Percentiles rank a stretch among this genome's conserved stretches.
Conservation (phyloP, 1,284 basidiomycete species). For the Thelephora terrestris region DNA sequence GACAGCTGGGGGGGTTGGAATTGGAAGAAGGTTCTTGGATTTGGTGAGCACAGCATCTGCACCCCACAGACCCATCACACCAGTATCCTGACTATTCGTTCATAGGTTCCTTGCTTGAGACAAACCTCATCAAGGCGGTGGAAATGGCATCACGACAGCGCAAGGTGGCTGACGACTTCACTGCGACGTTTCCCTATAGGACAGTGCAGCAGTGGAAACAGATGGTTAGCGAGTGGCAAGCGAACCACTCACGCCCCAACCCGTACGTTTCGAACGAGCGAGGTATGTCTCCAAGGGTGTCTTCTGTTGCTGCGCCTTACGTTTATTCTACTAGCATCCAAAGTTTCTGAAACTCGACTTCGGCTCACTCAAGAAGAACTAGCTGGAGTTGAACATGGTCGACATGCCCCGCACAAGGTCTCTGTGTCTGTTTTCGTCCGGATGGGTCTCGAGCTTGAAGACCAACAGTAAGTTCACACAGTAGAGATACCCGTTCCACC, state of each 20-base stretch:
- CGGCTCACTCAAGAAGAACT: slow-evolving; percentile 11
- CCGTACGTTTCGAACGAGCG: slow-evolving; percentile 7
- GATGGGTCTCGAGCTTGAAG: slow-evolving; percentile 11
- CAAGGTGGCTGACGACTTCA: slow-evolving; percentile 3
- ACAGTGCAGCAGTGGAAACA: slow-evolving; percentile 6
- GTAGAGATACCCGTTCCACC: not conserved
- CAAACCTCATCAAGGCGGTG: not conserved
- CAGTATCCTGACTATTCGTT: slow-evolving; percentile 1
- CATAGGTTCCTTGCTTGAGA: not conserved
- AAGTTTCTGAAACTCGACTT: slow-evolving; percentile 7
- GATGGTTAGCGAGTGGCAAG: slow-evolving; percentile 9
- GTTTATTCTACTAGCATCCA: slow-evolving; percentile 6
- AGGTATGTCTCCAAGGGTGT: no score
- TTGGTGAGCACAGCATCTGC: slow-evolving; percentile 5
- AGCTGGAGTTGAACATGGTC: not conserved
- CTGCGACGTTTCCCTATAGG: slow-evolving; percentile 2
- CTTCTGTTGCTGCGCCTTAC: no score
- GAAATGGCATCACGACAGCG: not conserved
- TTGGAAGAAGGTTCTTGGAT: slow-evolving; percentile 15
- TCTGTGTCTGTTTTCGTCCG: slow-evolving; percentile 6
- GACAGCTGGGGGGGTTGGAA: no score
- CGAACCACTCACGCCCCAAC: slow-evolving; percentile 7
- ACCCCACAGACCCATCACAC: not conserved
- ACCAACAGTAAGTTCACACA: slow-evolving; percentile 10
- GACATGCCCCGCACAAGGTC: slow-evolving; percentile 1